Base-by-base conservation (phyloP, 225 moss, liverwort and hornwort genomes). In the Polytrichum commune region DNA sequence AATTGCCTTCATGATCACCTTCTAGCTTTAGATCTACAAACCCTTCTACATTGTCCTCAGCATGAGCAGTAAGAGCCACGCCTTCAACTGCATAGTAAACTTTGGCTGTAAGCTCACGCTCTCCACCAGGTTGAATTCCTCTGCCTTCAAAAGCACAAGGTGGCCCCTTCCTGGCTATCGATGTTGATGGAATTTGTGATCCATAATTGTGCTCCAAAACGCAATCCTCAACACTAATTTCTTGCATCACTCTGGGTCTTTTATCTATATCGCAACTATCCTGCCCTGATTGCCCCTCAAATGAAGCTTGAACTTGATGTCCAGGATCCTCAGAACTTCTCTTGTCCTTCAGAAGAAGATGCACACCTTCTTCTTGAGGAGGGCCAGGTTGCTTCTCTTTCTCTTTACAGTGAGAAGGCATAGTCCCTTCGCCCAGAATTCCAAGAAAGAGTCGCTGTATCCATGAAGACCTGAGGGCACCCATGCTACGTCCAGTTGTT, bases 381-480 rank as follows among this genome's bases (percentile, higher is more conserved):
- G 67, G 10, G 68, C 35, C 74, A 56, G 72, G n/a, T 30, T 62
- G 9, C 35, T 75, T 76, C 56, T 70, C 80, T 38, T 72, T 72
- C 19, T 66, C 74, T 58, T 73, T 75, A 78, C 75, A 75, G 46
- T 70, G 62, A 72, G 74, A 63, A n/a, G 81, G 64, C 63, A 57
- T 73, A 57, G 53, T 55, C 23, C 25, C 80, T 38, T 73, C 81
- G 24, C 61, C 75, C 30, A 75, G 29, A 64, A 81, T 46, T 67
- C 67, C 81, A 18, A 81, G 84, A 67, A 84, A 77, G 19, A 84
- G 77, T 55, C 84, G 65, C 68, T 84, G 84, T 23, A 84, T 84
- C 84, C 84, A 84, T 30, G 81, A 78, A 32, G 84, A 84, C 67
- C 73, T 75, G n/a, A 84, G 81, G 24, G 75, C 80, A 72, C 67